Evolutionary conservation across 1,139 yeast genomes (phyloP), one percentile per base, ranked within the genome.

Genomic region (Yamadazyma buinensis): DNA sequence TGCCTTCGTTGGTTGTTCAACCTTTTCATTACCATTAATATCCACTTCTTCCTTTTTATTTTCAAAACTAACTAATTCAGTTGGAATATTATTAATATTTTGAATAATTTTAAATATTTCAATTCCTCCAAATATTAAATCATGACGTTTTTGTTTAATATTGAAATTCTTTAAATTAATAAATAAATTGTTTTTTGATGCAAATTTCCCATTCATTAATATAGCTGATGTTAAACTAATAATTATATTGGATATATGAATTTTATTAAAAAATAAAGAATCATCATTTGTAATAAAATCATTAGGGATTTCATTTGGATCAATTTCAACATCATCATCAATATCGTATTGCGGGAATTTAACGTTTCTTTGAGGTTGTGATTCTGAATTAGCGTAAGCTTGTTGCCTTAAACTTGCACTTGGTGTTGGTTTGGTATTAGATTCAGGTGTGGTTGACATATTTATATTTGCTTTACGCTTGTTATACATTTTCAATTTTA

Each of bases 191-290:
- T 43, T 56, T 26, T 29, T 39, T 11, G 65, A 49, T 5, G 60
- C 54, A 52, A 75, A 74, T 0, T 42, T 40, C 0, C 82, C 83
- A 17, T 47, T 41, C 0, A 43, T 38, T 2, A 45, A 39, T 10
- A 77, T 38, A 0, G 78, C 75, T 0, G 82, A 72, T 0, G 72
- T 64, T 3, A 75, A 44, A 39, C 74, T 65, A 2, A 77, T 27
- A 0, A 52, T 47, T 2, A 78, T 41, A 23, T 55, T 51, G 1
- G 54, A 39, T 5, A 76, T 49, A 21, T 52, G 60, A 11, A 75
- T 37, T 28, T 54, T 55, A 30, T 60, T 60, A 36, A 74, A 59
- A 60, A 36, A 6, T 47, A 18, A 9, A 7, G 9, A 15, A 3
- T 27, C 33, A 4, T 28, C 34, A n/a, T 18, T 3, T 12, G 13